Percentiles rank a stretch among this genome's conserved stretches.
phyloP scores from a whole-genome alignment of 2,329 filamentous ascomycete genomes.

The Aspergillus amoenus region DNA sequence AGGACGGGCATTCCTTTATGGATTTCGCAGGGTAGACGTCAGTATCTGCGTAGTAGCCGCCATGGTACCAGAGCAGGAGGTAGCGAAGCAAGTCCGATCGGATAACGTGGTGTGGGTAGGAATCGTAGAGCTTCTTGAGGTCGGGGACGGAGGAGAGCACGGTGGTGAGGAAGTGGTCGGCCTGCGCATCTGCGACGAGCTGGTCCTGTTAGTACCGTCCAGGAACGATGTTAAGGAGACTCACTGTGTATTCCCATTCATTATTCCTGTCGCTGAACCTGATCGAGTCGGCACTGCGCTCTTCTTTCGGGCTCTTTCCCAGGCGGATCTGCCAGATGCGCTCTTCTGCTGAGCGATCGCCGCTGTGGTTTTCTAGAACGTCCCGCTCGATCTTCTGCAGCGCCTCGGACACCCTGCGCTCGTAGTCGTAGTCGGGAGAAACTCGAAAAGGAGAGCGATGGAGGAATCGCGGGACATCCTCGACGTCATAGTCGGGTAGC shows the following conservation, averaged over 20 bases:
- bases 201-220: conserved; percentile 4
- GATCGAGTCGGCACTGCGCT: conserved; percentile 26
- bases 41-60: conserved; percentile 37
- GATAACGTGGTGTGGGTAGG: conserved; percentile 47
- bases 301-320: conserved; percentile 3
- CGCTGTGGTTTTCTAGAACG: conserved; percentile 11
- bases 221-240: background rate
- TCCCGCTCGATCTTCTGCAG: conserved; percentile 24
- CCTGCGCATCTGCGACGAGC: conserved; percentile 29
- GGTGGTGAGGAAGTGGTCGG: conserved; percentile 26
- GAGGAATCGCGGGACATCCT: conserved; percentile 26
- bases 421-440: conserved; percentile 29
- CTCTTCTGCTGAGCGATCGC: conserved; percentile 13
- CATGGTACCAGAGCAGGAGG: conserved; percentile 36
- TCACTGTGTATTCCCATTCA: conserved; percentile 30
- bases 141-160: conserved; percentile 29
- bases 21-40: conserved; percentile 29
- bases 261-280: conserved; percentile 27
- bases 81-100: conserved; percentile 50
- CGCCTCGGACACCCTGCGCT: conserved; percentile 22
- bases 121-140: conserved; percentile 26
- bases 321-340: conserved; percentile 35
- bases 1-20: conserved; percentile 30
- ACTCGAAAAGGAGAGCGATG: conserved; percentile 30
- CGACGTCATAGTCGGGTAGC: conserved; percentile 16